Evolutionary conservation across 2,329 filamentous ascomycete species (phyloP), one percentile per base, ranked within the genome.

Genomic region (Fusarium dimerum): DNA sequence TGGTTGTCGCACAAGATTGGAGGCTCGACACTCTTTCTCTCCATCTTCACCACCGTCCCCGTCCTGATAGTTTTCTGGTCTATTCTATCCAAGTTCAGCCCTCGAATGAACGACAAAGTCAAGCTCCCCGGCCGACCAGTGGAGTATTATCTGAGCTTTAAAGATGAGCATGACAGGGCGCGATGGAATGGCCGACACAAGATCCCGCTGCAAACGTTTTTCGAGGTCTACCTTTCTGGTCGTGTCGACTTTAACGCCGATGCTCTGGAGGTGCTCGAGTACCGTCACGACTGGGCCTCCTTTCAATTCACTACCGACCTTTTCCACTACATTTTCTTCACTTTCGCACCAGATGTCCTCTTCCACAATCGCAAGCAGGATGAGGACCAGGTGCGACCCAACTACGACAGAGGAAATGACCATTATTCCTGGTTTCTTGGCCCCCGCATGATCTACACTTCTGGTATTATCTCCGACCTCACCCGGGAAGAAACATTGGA

Each of bases 361-460:
- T 85, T 96, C 78, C 92, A 96, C 78, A 89, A 89, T 60, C 84
- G 90, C 47, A 90, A 89, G 48, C 92, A 96, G 76, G 92, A 97
- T 65, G 92, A 96, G 81, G 92, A 97, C 74, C 92, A 97, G 76
- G 91, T 97, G 47, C 90, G 92, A 67, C 89, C 90, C 71, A 92
- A 96, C 78, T 97, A 97, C 75, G 92, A 97, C 79, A 87, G 90
- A 62, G 92, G 92, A 68, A 92, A 97, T 71, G 92, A 97, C 73
- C 96, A 96, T 77, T 97, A 97, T 78, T 87, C 85, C 68, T 97
- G 91, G 91, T 97, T 97, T 80, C 83, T 97, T 53, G 92, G 93
- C 56, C 92, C 92, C 56, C 91, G 92, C 68, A 97, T 97, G 92
- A 90, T 97, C 73, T 97, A 97, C 79, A 97, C 92, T 43, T 93